Evolutionary conservation across 2,329 filamentous ascomycete species (phyloP).

Genomic region (Didymella glomerata): DNA sequence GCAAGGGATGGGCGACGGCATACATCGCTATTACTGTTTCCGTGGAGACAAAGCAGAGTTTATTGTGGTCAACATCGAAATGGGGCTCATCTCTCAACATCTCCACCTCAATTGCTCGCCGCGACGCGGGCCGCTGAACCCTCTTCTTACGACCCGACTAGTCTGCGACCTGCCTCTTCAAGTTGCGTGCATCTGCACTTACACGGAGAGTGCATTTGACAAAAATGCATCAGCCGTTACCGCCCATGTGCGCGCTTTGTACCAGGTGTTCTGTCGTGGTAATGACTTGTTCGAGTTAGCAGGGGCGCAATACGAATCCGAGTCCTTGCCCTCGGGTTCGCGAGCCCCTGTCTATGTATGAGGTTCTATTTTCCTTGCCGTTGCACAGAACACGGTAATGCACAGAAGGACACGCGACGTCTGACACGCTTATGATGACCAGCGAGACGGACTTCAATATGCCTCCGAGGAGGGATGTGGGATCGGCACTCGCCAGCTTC

Average conservation of each 20-base stretch:
- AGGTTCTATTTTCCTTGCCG: conserved; percentile 6
- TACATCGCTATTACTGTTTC: not conserved
- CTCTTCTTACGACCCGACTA: conserved; percentile 1
- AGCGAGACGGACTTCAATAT: not conserved
- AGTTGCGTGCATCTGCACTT: conserved; percentile 8
- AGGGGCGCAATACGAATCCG: conserved; percentile 17
- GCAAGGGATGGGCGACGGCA: conserved; percentile 3
- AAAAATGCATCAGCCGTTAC: conserved; percentile 12
- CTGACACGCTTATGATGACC: conserved; percentile 8
- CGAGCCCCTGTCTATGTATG: conserved; percentile 12
- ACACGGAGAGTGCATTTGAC: conserved; percentile 8
- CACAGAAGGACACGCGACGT: conserved; percentile 10
- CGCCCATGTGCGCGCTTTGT: conserved; percentile 15
- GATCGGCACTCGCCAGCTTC: not conserved
- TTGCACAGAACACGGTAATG: conserved; percentile 3
- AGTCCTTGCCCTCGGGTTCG: conserved; percentile 22
- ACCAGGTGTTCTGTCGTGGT: conserved; percentile 8
- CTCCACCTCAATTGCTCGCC: conserved; percentile 8
- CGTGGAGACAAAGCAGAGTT: conserved; percentile 6
- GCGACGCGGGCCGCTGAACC: conserved; percentile 20
- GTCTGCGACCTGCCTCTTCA: conserved; percentile 16
- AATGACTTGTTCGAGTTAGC: conserved; percentile 13
- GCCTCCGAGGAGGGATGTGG: not conserved
- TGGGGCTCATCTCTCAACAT: conserved; percentile 21
- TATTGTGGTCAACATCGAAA: not conserved